phyloP scores from a whole-genome alignment of 495 filamentous ascomycete species.

The Umbilicaria muhlenbergii region DNA sequence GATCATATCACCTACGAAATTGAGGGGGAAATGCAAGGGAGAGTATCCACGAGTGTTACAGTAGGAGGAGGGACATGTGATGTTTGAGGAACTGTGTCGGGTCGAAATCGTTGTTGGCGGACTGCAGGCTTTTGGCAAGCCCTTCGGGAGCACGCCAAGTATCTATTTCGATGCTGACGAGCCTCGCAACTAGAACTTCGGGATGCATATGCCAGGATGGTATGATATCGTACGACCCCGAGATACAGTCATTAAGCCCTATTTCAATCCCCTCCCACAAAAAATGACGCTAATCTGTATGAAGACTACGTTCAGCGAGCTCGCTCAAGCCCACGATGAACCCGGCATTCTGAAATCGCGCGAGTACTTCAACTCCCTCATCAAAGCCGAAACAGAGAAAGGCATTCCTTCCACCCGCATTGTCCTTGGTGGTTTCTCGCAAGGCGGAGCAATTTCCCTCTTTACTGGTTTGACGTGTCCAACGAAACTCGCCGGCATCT shows the following conservation, averaged over 20 bases:
- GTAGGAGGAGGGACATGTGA: no score
- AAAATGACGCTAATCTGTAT: slow-evolving; percentile 8
- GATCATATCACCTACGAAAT: neutral
- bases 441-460: slow-evolving; percentile 44
- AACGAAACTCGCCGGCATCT: slow-evolving; percentile 70
- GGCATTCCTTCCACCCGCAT: slow-evolving; percentile 75
- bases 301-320: slow-evolving; percentile 15
- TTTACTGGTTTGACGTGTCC: slow-evolving; percentile 55
- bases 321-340: slow-evolving; percentile 58
- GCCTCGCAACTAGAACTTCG: slow-evolving; percentile 43
- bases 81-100: no score
- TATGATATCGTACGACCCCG: slow-evolving; percentile 63
- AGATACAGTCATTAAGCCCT: slow-evolving; percentile 22
- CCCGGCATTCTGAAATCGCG: slow-evolving; percentile 57
- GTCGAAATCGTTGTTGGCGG: no score
- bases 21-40: no score
- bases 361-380: slow-evolving; percentile 62
- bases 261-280: neutral
- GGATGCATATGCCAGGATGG: slow-evolving; percentile 83
- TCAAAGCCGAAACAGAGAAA: slow-evolving; percentile 66
- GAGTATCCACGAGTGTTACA: no score
- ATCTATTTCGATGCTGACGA: neutral
- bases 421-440: slow-evolving; percentile 58
- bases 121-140: no score
- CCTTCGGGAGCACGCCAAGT: no score